Percentiles rank a stretch among this genome's conserved stretches.
phyloP scores from a whole-genome alignment of 108 stramenopile species.

The Seminavis robusta region DNA sequence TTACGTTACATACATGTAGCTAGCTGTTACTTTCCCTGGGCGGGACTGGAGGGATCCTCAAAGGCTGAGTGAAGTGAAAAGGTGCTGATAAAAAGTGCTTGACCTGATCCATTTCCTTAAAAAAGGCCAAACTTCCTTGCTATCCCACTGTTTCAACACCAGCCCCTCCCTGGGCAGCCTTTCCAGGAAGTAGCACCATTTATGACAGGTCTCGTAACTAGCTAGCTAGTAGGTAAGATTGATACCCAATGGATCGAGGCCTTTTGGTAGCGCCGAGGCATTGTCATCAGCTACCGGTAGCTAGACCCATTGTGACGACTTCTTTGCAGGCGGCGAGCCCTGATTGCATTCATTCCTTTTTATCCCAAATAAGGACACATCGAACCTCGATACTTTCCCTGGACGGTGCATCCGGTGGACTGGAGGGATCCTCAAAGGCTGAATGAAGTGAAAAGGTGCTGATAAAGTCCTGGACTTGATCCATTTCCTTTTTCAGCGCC shows the following conservation, averaged over 20 bases:
- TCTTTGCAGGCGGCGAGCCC: too few species aligned
- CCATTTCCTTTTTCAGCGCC: neutral
- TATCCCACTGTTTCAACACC: slow-evolving; percentile 24
- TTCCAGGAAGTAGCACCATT: slow-evolving; percentile 53
- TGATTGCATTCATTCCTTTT: too few species aligned
- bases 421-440: slow-evolving; percentile 1
- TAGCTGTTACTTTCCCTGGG: slow-evolving; percentile 2
- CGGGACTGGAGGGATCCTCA: neutral
- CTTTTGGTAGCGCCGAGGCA: too few species aligned
- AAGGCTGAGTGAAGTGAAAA: slow-evolving; percentile 11
- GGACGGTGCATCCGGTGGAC: neutral
- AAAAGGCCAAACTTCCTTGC: neutral
- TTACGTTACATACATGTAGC: too few species aligned
- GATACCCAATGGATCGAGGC: too few species aligned
- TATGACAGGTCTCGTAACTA: slow-evolving; percentile 18
- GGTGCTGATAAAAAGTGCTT: too few species aligned
- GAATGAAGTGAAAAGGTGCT: slow-evolving; percentile 9
- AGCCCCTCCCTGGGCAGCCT: slow-evolving; percentile 47
- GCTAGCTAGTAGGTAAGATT: slow-evolving; percentile 54
- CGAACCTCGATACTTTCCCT: slow-evolving; percentile 10
- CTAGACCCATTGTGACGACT: too few species aligned
- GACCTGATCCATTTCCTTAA: neutral
- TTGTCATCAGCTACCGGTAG: too few species aligned
- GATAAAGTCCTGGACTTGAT: too few species aligned
- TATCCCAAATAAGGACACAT: slow-evolving; percentile 4